phyloP scores from a whole-genome alignment of 2,329 filamentous ascomycete species.

The Verticillium nubilum region DNA sequence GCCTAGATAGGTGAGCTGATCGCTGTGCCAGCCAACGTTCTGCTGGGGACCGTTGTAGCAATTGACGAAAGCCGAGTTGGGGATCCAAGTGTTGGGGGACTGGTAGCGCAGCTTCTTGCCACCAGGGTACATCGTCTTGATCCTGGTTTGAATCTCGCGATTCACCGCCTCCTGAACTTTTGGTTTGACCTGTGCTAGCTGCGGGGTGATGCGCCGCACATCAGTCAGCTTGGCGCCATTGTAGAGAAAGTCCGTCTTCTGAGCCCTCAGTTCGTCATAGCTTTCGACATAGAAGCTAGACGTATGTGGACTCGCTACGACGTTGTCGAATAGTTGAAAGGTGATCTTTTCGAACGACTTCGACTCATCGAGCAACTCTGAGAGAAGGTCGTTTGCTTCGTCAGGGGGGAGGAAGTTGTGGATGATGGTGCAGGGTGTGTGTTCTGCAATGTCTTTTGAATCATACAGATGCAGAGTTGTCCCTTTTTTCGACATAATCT shows the following conservation, averaged over 20 bases:
- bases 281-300: conserved; percentile 78
- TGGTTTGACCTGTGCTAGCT: conserved; percentile 63
- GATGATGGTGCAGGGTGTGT: conserved; percentile 88
- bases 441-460: conserved; percentile 70
- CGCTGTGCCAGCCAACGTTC: conserved; percentile 86
- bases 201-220: conserved; percentile 69
- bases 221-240: conserved; percentile 74
- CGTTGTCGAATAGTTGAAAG: conserved; percentile 84
- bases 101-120: conserved; percentile 75
- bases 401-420: conserved; percentile 78
- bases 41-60: conserved; percentile 80
- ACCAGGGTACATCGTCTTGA: conserved; percentile 59
- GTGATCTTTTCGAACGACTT: conserved; percentile 63
- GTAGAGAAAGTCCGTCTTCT: conserved; percentile 79
- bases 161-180: conserved; percentile 75
- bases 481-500: conserved; percentile 65
- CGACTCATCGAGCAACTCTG: conserved; percentile 70
- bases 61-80: conserved; percentile 92
- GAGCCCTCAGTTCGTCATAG: conserved; percentile 59
- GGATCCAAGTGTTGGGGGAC: conserved; percentile 65
- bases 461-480: conserved; percentile 80
- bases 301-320: conserved; percentile 81
- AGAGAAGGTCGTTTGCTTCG: conserved; percentile 67
- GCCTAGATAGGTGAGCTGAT: conserved; percentile 89
- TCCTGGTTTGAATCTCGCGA: conserved; percentile 65